Evolutionary conservation across 78 protist genomes (phyloP).

Genomic region (Tieghemostelium lacteum): DNA sequence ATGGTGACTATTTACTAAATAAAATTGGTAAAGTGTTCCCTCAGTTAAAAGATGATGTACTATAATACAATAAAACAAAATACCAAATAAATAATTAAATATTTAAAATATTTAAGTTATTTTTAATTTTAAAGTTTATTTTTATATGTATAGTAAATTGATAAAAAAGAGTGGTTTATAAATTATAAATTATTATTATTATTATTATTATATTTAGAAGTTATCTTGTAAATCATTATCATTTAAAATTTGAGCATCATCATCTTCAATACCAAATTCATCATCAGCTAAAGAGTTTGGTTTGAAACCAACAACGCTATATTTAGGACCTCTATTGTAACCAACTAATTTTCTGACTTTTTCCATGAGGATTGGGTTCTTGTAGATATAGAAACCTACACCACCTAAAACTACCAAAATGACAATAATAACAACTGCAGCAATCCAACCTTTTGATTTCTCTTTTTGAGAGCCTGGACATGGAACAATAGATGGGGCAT

Average conservation of each 20-base stretch:
- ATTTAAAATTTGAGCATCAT: slow-evolving; percentile 74
- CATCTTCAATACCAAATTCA: slow-evolving; percentile 77
- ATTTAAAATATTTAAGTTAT: no score
- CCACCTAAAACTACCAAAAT: slow-evolving; percentile 3
- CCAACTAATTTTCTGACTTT: neutral
- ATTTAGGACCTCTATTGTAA: slow-evolving; percentile 16
- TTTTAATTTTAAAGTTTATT: no score
- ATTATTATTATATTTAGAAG: no score
- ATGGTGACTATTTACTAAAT: slow-evolving; percentile 57
- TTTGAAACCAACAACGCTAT: slow-evolving; percentile 33
- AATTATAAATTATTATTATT: no score
- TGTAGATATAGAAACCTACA: slow-evolving; percentile 35
- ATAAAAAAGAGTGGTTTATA: no score
- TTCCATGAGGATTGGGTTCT: slow-evolving; percentile 35
- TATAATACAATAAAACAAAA: no score
- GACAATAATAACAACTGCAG: slow-evolving; percentile 14
- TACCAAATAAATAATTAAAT: no score
- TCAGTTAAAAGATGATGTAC: slow-evolving; percentile 6
- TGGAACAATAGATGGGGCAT: neutral
- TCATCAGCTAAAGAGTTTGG: slow-evolving; percentile 73
- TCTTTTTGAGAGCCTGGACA: neutral
- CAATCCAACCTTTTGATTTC: slow-evolving; percentile 51
- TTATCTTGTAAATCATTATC: no score
- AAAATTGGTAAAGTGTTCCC: slow-evolving; percentile 70
- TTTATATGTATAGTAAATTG: no score